Conservation (phyloP, 345 rosid genomes). For the Psidium guajava region DNA sequence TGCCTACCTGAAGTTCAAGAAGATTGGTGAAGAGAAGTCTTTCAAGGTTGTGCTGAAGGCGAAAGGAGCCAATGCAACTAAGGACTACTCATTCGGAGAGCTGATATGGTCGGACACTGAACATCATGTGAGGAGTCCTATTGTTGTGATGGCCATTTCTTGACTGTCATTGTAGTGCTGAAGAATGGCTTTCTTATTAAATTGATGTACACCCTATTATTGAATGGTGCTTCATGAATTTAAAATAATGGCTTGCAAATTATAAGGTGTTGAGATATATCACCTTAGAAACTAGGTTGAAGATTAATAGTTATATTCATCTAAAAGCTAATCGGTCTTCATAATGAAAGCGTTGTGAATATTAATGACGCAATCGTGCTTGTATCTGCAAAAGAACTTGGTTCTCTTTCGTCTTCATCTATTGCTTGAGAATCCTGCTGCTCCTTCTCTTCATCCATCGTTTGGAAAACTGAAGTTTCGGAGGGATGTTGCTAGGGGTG, state of each 20-base stretch:
- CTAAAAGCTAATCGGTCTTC: neutral
- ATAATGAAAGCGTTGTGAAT: neutral
- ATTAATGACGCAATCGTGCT: neutral
- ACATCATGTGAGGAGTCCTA: slow-evolving; percentile 10
- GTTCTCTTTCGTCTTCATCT: neutral
- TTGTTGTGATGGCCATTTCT: neutral
- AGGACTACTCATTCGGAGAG: neutral
- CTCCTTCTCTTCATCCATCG: neutral
- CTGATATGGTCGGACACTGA: neutral
- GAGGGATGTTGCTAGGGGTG: neutral
- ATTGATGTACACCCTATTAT: neutral
- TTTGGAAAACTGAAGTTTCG: neutral
- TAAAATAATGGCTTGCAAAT: neutral
- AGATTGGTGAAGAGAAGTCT: slow-evolving; percentile 45
- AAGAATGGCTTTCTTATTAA: neutral
- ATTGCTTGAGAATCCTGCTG: neutral
- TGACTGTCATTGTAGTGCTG: neutral
- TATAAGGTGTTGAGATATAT: neutral
- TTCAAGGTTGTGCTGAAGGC: slow-evolving; percentile 18
- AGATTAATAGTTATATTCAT: neutral
- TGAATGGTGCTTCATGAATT: neutral
- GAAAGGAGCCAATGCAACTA: neutral
- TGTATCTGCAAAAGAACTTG: neutral
- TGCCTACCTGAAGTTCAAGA: slow-evolving; percentile 27
- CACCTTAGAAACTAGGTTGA: neutral